phyloP scores from a whole-genome alignment of 2,329 filamentous ascomycete genomes.

The Botryotinia calthae region DNA sequence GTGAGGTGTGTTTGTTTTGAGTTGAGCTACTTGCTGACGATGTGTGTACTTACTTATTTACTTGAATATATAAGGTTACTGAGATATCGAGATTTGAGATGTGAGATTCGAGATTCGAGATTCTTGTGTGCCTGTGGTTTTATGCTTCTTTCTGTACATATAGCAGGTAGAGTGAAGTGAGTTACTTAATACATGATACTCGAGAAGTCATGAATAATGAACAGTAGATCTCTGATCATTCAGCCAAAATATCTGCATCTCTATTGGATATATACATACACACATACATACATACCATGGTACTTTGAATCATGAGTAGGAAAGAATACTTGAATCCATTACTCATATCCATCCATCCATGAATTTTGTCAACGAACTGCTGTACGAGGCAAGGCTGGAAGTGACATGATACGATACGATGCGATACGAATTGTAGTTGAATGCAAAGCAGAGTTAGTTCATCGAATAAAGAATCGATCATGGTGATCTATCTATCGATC shows the following conservation, averaged over 20 bases:
- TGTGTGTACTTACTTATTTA: background rate
- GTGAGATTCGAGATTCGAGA: too few relatives aligned
- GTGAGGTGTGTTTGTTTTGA: background rate
- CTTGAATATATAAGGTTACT: too few relatives aligned
- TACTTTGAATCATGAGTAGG: background rate
- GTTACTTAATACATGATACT: background rate
- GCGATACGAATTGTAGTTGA: background rate
- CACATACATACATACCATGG: background rate
- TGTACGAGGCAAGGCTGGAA: background rate
- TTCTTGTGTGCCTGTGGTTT: background rate
- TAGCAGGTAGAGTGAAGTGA: background rate
- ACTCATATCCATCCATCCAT: background rate
- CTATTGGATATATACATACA: background rate
- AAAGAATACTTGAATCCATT: background rate
- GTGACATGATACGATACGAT: background rate
- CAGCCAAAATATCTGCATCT: background rate
- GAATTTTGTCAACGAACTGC: too few relatives aligned
- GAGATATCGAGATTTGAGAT: too few relatives aligned
- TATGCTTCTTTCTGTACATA: too few relatives aligned
- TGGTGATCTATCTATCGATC: background rate
- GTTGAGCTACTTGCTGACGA: background rate
- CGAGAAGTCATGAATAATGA: background rate
- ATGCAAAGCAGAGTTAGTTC: too few relatives aligned
- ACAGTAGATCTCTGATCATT: background rate
- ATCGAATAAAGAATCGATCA: background rate